Evolutionary conservation across 2,329 filamentous ascomycete genomes (phyloP), one percentile per base, ranked within the genome.

Genomic region (Claviceps maximensis): DNA sequence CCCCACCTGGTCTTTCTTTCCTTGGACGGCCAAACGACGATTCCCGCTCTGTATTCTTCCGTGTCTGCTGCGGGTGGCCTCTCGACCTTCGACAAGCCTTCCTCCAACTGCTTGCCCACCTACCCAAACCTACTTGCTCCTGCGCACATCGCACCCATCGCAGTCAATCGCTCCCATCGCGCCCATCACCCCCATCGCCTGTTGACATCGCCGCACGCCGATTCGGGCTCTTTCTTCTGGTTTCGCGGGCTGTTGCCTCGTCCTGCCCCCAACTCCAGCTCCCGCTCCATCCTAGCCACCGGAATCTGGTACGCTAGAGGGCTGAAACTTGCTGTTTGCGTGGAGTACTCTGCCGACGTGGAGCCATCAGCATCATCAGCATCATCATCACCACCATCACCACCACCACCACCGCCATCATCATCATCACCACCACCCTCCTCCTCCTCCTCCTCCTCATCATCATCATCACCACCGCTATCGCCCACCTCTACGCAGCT

Each of bases 61-160:
- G 31, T 36, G 31, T 33, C 10, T 13, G n/a, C 10, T 33, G 8
- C 15, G 29, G 4, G 29, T 36, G 33, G 2, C 33, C 31, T 12
- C 31, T 13, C 33, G 33, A 15, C 50, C 53, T 54, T 58, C 57
- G 55, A 53, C 58, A 47, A 60, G 9, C 12, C 31, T 10, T 33
- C 31, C 54, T 46, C 55, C 54, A 53, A 47, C 7, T 44, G 41
- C 41, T 23, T 23, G n/a, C n/a, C n/a, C n/a, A n/a, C n/a, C n/a
- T n/a, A n/a, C n/a, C n/a, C n/a, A n/a, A n/a, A n/a, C n/a, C n/a
- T n/a, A 50, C 55, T 50, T 50, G 48, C 55, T 49, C 51, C 33
- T 36, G 33, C 33, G 33, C 33, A 36, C 33, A 36, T 36, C 33
- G 33, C 15, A 4, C 5, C 33, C 38, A 17, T 41, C 38, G 38